Conservation (phyloP, 768 basidiomycete genomes). For the Mycena floridula region DNA sequence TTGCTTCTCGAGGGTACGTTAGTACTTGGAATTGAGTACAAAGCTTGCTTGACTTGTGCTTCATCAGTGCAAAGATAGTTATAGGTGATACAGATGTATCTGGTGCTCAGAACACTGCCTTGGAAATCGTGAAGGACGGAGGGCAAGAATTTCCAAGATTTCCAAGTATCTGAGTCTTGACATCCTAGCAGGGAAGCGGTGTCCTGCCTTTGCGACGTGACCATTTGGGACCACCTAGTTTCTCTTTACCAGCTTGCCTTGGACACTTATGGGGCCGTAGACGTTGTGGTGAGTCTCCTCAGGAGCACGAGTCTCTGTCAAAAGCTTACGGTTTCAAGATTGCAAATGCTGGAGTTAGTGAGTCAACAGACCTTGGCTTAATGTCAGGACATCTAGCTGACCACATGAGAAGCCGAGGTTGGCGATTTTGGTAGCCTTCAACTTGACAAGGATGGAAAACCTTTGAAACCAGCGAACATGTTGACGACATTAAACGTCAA, state of each 20-base stretch:
- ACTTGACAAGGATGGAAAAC: constrained; percentile 10
- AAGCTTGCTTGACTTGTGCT: background rate
- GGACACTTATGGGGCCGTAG: constrained; percentile 39
- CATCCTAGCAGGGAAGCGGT: constrained; percentile 30
- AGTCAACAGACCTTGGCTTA: too few relatives aligned
- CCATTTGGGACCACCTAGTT: constrained; percentile 47
- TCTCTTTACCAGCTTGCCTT: constrained; percentile 45
- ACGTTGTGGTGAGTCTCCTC: constrained; percentile 40
- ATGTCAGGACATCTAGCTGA: too few relatives aligned
- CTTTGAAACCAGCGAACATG: constrained; percentile 14
- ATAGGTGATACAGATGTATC: constrained; percentile 44
- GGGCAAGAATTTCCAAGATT: constrained; percentile 31
- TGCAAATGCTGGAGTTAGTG: constrained; percentile 44
- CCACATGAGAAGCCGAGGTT: too few relatives aligned
- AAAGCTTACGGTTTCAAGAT: constrained; percentile 23
- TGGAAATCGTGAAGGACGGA: constrained; percentile 33
- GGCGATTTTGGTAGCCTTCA: too few relatives aligned
- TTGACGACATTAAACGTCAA: constrained; percentile 25
- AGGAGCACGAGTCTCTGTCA: too few relatives aligned
- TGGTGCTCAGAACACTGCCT: constrained; percentile 32
- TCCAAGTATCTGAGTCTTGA: background rate
- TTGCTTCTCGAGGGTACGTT: constrained; percentile 46
- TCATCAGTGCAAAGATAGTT: constrained; percentile 46
- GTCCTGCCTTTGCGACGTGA: constrained; percentile 42
- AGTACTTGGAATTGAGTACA: background rate